Conservation (phyloP, 177 flowering plant genomes). For the Vitis hybrid region DNA sequence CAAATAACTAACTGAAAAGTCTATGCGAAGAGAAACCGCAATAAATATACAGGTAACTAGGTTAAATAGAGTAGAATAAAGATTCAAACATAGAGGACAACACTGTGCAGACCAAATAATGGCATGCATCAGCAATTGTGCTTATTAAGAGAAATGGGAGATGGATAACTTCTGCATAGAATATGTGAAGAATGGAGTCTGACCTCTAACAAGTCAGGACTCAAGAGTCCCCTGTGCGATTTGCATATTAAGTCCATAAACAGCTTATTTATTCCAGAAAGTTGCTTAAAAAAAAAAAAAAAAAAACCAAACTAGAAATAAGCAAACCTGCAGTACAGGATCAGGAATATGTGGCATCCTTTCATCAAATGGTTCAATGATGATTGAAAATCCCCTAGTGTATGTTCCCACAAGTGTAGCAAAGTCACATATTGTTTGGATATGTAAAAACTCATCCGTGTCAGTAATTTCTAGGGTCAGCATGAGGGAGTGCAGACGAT, state of each 20-base stretch:
- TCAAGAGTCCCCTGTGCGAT: background rate
- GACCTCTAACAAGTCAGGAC: background rate
- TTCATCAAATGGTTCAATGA: slow-evolving; percentile 98
- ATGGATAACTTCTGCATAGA: background rate
- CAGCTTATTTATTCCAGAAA: background rate
- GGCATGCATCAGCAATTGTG: background rate
- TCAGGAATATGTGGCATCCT: slow-evolving; percentile 99
- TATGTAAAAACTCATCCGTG: slow-evolving; percentile 89
- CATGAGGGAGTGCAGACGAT: slow-evolving; percentile 92
- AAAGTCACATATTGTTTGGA: slow-evolving; percentile 94
- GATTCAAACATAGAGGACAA: too few relatives aligned
- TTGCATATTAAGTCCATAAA: background rate
- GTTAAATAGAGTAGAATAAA: too few relatives aligned
- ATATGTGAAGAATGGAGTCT: background rate
- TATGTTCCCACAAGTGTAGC: slow-evolving; percentile 98
- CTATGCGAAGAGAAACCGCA: background rate
- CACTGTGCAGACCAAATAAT: background rate
- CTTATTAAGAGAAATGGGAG: background rate
- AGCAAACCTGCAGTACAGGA: slow-evolving; percentile 85
- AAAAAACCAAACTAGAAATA: background rate
- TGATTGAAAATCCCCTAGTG: slow-evolving; percentile 87
- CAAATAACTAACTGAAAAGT: background rate
- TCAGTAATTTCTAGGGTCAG: slow-evolving; percentile 92
- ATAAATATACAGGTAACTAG: background rate
- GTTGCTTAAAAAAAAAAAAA: background rate